Percentiles rank a stretch among this genome's conserved stretches.
phyloP scores from a whole-genome alignment of 768 basidiomycete genomes.

The Tephrocybe rancida region DNA sequence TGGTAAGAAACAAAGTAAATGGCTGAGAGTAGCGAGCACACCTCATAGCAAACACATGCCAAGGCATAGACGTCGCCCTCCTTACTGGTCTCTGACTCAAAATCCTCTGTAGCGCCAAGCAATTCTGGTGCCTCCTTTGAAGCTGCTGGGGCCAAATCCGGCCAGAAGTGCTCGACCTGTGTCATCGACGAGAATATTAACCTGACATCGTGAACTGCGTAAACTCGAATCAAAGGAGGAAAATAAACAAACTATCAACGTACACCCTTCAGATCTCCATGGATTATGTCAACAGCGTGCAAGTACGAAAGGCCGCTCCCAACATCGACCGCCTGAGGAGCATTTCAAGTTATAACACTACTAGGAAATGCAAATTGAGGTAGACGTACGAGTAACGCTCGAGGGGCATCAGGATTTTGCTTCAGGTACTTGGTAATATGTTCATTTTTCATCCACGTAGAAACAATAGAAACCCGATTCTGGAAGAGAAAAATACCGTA shows the following conservation, averaged over 20 bases:
- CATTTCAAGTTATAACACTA: constrained; percentile 15
- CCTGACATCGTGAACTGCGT: constrained; percentile 7
- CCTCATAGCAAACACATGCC: constrained; percentile 1
- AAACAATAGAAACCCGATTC: constrained; percentile 15
- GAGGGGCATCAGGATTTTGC: not conserved
- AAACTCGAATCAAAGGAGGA: not conserved
- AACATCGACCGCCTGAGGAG: constrained; percentile 23
- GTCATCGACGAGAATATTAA: constrained; percentile 23
- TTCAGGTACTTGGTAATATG: constrained; percentile 16
- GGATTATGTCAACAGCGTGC: constrained; percentile 36
- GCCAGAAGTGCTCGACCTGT: constrained; percentile 20
- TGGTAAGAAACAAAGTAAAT: no score
- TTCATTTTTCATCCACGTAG: constrained; percentile 22
- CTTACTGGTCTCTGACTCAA: not conserved
- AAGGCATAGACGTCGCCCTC: constrained; percentile 20
- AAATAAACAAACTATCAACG: not conserved
- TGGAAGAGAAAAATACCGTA: constrained; percentile 29
- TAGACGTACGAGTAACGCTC: not conserved
- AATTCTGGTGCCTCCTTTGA: constrained; percentile 2
- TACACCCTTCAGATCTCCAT: constrained; percentile 48
- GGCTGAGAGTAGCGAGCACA: not conserved
- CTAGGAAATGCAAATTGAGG: constrained; percentile 10
- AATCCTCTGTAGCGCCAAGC: not conserved
- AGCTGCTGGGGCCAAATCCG: constrained; percentile 26
- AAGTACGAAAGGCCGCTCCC: constrained; percentile 32